Evolutionary conservation across 495 filamentous ascomycete species (phyloP).

Genomic region (Tuber indicum): DNA sequence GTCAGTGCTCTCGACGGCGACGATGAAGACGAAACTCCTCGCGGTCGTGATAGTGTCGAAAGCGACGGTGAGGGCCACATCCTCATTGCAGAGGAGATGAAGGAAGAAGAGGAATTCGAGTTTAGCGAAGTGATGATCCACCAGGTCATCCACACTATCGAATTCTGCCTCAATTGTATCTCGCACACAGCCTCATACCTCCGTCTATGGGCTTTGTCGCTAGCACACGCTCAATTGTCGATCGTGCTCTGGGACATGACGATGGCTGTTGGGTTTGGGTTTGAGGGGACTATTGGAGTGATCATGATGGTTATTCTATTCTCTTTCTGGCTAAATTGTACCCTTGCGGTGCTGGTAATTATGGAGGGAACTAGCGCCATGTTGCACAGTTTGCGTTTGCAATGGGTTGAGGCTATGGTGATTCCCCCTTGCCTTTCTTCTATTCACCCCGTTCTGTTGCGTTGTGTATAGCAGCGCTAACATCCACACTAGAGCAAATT

Average conservation of each 20-base stretch:
- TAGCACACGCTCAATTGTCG: slow-evolving; percentile 96
- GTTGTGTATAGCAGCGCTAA: slow-evolving; percentile 12
- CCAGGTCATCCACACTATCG: slow-evolving; percentile 97
- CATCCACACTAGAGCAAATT: slow-evolving; percentile 57
- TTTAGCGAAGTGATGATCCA: slow-evolving; percentile 97
- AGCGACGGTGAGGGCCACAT: slow-evolving; percentile 82
- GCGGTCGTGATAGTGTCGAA: slow-evolving; percentile 64
- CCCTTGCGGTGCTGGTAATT: slow-evolving; percentile 49
- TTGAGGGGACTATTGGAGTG: slow-evolving; percentile 60
- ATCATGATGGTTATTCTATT: slow-evolving; percentile 74
- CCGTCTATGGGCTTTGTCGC: slow-evolving; percentile 93
- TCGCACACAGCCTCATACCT: slow-evolving; percentile 98
- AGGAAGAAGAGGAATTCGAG: slow-evolving; percentile 91
- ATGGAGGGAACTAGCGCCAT: slow-evolving; percentile 87
- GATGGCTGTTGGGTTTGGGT: slow-evolving; percentile 63
- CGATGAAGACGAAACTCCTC: slow-evolving; percentile 53
- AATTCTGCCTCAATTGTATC: slow-evolving; percentile 98
- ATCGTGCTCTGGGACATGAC: slow-evolving; percentile 97
- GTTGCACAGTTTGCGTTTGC: slow-evolving; percentile 89
- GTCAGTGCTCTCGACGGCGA: slow-evolving; percentile 84
- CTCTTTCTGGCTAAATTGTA: slow-evolving; percentile 80
- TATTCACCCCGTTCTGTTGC: neutral
- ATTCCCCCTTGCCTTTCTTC: neutral
- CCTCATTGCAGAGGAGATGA: slow-evolving; percentile 83
- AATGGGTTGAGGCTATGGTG: slow-evolving; percentile 98